Percentiles rank a stretch among this genome's conserved stretches.
phyloP scores from a whole-genome alignment of 306 rosid species.

The Cicer cuneatum region DNA sequence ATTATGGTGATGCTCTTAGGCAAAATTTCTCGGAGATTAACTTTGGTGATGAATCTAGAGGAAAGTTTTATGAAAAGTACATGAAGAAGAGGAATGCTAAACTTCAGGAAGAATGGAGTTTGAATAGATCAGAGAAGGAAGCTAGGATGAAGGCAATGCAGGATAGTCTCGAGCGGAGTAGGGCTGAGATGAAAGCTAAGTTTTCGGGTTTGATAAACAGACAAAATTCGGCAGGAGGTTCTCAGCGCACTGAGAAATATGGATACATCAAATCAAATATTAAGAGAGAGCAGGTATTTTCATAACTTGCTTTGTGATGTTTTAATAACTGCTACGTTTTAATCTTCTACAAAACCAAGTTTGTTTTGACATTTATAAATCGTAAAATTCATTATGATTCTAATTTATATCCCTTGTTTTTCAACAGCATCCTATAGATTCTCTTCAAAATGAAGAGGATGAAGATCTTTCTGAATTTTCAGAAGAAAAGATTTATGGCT shows the following conservation, averaged over 20 bases:
- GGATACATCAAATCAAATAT: slow-evolving; percentile 68
- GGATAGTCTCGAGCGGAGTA: slow-evolving; percentile 85
- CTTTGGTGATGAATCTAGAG: slow-evolving; percentile 78
- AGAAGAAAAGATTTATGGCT: slow-evolving; percentile 58
- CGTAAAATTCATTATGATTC: slow-evolving; percentile 28
- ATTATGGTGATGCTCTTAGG: slow-evolving; percentile 60
- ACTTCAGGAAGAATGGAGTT: slow-evolving; percentile 84
- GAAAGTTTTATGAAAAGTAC: slow-evolving; percentile 83
- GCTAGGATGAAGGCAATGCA: slow-evolving; percentile 96
- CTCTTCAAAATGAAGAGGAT: slow-evolving; percentile 74
- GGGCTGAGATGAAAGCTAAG: slow-evolving; percentile 82
- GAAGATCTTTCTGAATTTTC: slow-evolving; percentile 71
- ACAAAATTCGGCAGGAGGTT: slow-evolving; percentile 60
- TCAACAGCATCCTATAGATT: slow-evolving; percentile 73
- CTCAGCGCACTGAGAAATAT: slow-evolving; percentile 74
- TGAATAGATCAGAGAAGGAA: slow-evolving; percentile 87
- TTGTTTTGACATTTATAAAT: slow-evolving; percentile 32
- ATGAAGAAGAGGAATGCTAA: slow-evolving; percentile 96
- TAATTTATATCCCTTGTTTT: slow-evolving; percentile 40
- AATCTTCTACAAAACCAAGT: slow-evolving; percentile 22
- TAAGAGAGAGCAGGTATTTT: slow-evolving; percentile 79
- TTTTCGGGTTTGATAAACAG: slow-evolving; percentile 71
- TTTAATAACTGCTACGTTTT: slow-evolving; percentile 39
- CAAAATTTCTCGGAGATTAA: slow-evolving; percentile 60
- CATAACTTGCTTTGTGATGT: slow-evolving; percentile 38